Evolutionary conservation across 208 protist species (phyloP), one percentile per base, ranked within the genome.

Genomic region (Crithidia expoeki): DNA sequence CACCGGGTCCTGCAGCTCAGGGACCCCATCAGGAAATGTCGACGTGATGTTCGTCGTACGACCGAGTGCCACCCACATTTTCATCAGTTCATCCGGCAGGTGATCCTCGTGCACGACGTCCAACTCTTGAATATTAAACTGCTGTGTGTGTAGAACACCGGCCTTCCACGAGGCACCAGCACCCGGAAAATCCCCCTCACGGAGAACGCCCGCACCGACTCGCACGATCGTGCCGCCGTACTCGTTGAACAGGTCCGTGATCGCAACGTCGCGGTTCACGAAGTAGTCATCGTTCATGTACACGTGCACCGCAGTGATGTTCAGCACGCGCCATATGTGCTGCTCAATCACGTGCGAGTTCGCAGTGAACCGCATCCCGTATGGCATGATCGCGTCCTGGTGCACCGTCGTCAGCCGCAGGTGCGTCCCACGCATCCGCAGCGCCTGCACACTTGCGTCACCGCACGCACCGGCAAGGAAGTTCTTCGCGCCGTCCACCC

Each of bases 281-380:
- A 89, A 89, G 70, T 89, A 92, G 76, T 92, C 86, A 70, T 92
- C 86, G 75, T 92, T 92, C 60, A 88, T 78, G 75, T 85, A 85
- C 44, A 92, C 63, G 65, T 88, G 83, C 67, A 89, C 72, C 19
- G 73, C 30, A 0, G 86, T 89, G 4, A 76, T 60, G 74, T 85
- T 83, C 55, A 61, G 73, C 63, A 92, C 61, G 33, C 81, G 77
- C 73, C 80, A 89, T 33, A 92, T 78, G 34, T 87, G 72, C 53
- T 80, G 67, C 74, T 92, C 86, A 47, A 92, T 84, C 4, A 53
- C 46, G 65, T 89, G 62, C 21, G 83, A 76, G 73, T 92, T 75
- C 27, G 81, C 23, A 19, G 86, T 89, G 38, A 89, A 72, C 21
- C 80, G 74, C 38, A 64, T 34, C 16, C 70, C 68, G 57, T 79